Percentiles rank a stretch among this genome's conserved stretches.
phyloP scores from a whole-genome alignment of 495 filamentous ascomycete species.

The Cudoniella acicularis region DNA sequence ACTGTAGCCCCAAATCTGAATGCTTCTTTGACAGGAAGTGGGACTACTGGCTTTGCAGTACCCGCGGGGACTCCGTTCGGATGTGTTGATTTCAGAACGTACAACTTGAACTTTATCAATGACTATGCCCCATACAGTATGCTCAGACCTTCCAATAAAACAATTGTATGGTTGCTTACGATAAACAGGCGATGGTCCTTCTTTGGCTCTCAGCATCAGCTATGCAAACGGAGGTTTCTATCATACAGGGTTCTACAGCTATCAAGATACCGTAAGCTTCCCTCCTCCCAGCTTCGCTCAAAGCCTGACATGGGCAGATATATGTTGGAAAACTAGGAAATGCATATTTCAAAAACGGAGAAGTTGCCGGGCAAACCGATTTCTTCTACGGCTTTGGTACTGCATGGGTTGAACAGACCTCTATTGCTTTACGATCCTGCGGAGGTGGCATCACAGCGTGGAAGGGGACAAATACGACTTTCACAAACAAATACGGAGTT shows the following conservation, averaged over 20 bases:
- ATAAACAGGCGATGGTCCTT: conserved; percentile 47
- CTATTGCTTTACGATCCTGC: conserved; percentile 47
- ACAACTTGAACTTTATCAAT: conserved; percentile 59
- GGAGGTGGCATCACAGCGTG: conserved; percentile 63
- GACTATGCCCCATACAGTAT: conserved; percentile 47
- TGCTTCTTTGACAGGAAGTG: conserved; percentile 50
- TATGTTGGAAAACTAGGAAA: conserved; percentile 60
- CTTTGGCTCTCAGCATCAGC: conserved; percentile 51
- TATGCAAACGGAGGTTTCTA: conserved; percentile 59
- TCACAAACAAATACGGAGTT: conserved; percentile 58
- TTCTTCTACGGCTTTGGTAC: conserved; percentile 55
- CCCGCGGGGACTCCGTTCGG: conserved; percentile 55
- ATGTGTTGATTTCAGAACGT: conserved; percentile 51
- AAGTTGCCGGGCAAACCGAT: conserved; percentile 59
- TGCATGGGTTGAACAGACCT: conserved; percentile 41
- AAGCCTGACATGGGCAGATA: conserved; percentile 31
- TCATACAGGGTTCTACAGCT: conserved; percentile 52
- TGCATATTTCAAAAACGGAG: conserved; percentile 51
- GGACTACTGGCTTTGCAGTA: conserved; percentile 52
- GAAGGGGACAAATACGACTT: conserved; percentile 63
- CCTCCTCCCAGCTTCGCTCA: neutral
- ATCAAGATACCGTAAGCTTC: conserved; percentile 51
- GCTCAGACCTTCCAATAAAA: too few relatives aligned
- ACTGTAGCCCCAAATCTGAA: conserved; percentile 56
- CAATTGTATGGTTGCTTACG: too few relatives aligned